Evolutionary conservation across 345 rosid species (phyloP).

Genomic region (Ceriops decandra): DNA sequence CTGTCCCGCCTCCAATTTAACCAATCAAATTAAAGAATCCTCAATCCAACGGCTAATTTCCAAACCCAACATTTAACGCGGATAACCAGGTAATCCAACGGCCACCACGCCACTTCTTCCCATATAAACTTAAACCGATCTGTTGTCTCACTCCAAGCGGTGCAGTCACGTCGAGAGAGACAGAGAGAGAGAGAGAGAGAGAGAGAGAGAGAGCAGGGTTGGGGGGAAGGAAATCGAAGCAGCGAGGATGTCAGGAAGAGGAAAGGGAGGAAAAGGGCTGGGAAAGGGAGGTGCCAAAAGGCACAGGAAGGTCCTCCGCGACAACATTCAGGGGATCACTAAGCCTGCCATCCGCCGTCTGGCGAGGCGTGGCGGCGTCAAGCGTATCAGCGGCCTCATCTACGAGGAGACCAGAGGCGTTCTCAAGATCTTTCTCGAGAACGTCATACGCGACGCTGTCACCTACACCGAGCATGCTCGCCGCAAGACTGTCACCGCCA

Average conservation of each 20-base stretch:
- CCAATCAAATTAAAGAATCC: no score
- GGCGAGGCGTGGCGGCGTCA: constrained; percentile 58
- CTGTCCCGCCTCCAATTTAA: no score
- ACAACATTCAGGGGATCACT: constrained; percentile 55
- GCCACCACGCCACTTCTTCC: no score
- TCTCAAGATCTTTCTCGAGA: constrained; percentile 50
- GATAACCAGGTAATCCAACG: no score
- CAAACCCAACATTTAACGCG: no score
- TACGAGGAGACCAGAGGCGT: constrained; percentile 57
- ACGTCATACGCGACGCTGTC: constrained; percentile 49
- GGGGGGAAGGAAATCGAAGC: not conserved
- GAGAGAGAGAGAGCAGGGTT: no score
- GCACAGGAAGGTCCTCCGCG: constrained; percentile 51
- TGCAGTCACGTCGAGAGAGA: no score
- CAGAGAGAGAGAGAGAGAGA: no score
- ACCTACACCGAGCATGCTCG: constrained; percentile 58
- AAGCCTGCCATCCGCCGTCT: constrained; percentile 36
- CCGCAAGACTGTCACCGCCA: constrained; percentile 60
- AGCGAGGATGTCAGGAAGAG: constrained; percentile 45
- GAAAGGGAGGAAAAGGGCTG: constrained; percentile 62
- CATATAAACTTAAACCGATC: no score
- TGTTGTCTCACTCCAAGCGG: no score
- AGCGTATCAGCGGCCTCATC: constrained; percentile 53
- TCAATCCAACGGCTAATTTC: no score
- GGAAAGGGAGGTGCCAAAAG: constrained; percentile 61